phyloP scores from a whole-genome alignment of 2,329 filamentous ascomycete genomes.

The Aspergillus sp. region DNA sequence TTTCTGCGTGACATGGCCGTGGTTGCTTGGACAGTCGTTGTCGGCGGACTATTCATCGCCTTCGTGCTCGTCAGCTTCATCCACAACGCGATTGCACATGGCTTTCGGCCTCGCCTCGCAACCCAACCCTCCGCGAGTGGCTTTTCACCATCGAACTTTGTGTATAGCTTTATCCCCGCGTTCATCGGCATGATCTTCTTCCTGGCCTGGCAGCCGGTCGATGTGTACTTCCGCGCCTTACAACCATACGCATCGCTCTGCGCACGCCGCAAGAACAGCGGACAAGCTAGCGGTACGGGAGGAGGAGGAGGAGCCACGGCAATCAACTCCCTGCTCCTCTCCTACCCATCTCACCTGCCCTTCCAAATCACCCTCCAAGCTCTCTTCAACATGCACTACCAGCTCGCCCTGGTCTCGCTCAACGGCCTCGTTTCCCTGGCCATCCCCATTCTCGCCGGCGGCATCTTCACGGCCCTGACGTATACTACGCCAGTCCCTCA shows the following conservation, averaged over 20 bases:
- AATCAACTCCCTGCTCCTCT: slow-evolving; percentile 48
- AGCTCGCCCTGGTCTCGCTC: slow-evolving; percentile 49
- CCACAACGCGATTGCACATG: slow-evolving; percentile 55
- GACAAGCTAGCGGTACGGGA: no score
- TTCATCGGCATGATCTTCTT: slow-evolving; percentile 52
- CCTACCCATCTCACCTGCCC: slow-evolving; percentile 49
- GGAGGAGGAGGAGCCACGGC: slow-evolving; percentile 27
- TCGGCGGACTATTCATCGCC: slow-evolving; percentile 56
- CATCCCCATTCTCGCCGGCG: slow-evolving; percentile 52
- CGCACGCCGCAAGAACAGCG: slow-evolving; percentile 43
- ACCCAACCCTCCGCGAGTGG: slow-evolving; percentile 53
- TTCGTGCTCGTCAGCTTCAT: slow-evolving; percentile 74
- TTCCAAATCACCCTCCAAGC: slow-evolving; percentile 47
- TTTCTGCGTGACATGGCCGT: slow-evolving; percentile 61
- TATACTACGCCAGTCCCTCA: slow-evolving; percentile 1
- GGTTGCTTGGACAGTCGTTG: slow-evolving; percentile 56
- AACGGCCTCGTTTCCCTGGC: slow-evolving; percentile 45
- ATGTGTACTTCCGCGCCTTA: slow-evolving; percentile 52
- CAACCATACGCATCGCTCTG: slow-evolving; percentile 51
- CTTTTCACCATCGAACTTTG: slow-evolving; percentile 80
- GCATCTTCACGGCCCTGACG: slow-evolving; percentile 52
- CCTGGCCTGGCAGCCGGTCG: slow-evolving; percentile 52
- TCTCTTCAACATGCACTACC: slow-evolving; percentile 48
- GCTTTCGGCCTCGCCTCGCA: slow-evolving; percentile 62
- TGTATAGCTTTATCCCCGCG: slow-evolving; percentile 62